Evolutionary conservation across 1,284 basidiomycete genomes (phyloP).

Genomic region (Coniferiporia sulphurascens): DNA sequence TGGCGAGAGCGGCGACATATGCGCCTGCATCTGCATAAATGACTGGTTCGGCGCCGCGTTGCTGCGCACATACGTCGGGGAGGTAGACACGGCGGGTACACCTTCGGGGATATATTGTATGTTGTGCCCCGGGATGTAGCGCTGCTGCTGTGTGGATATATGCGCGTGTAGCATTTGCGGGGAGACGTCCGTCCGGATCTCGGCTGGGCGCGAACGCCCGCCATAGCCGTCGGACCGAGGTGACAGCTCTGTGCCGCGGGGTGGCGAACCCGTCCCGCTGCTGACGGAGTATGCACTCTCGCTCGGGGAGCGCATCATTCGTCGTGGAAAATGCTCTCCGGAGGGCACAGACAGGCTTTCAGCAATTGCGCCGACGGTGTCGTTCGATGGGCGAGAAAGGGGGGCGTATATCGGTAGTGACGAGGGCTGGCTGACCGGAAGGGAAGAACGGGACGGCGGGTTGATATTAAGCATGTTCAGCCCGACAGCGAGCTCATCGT

Average conservation of each 20-base stretch:
- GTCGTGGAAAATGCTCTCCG: slow-evolving; percentile 9
- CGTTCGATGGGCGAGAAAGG: slow-evolving; percentile 56
- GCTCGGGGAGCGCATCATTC: slow-evolving; percentile 13
- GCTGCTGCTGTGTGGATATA: neutral
- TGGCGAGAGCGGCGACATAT: slow-evolving; percentile 31
- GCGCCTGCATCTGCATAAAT: slow-evolving; percentile 12
- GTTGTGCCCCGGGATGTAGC: slow-evolving; percentile 60
- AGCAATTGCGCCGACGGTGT: slow-evolving; percentile 47
- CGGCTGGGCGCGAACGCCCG: neutral
- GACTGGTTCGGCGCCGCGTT: slow-evolving; percentile 12
- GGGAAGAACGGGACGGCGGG: slow-evolving; percentile 31
- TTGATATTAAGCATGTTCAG: slow-evolving; percentile 63
- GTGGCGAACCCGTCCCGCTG: slow-evolving; percentile 6
- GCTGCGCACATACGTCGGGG: slow-evolving; percentile 17
- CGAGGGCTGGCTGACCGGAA: slow-evolving; percentile 49
- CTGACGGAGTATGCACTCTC: slow-evolving; percentile 13
- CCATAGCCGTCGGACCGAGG: neutral
- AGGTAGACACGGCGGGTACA: slow-evolving; percentile 26
- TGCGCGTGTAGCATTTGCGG: neutral
- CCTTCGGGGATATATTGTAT: slow-evolving; percentile 54
- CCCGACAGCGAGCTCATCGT: slow-evolving; percentile 74
- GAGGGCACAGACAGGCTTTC: slow-evolving; percentile 28
- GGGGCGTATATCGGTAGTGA: slow-evolving; percentile 68
- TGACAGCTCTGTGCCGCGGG: slow-evolving; percentile 9
- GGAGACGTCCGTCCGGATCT: neutral